Conservation (phyloP, 495 filamentous ascomycete genomes). For the Cercophora sp. region DNA sequence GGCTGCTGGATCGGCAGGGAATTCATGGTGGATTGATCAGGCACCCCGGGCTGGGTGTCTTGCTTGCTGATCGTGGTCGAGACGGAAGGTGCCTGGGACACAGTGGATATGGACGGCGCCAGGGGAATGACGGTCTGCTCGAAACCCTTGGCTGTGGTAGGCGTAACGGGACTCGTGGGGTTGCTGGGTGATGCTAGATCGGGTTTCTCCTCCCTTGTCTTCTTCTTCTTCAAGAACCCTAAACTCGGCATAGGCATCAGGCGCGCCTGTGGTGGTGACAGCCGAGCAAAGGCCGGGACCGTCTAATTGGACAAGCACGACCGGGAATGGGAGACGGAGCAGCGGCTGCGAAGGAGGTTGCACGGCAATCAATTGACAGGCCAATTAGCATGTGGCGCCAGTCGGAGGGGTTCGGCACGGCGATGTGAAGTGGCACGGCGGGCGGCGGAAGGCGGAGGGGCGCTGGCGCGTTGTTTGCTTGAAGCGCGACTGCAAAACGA, state of each 20-base stretch:
- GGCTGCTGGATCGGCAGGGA: constrained; percentile 33
- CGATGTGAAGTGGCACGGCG: constrained; percentile 7
- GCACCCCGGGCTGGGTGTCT: constrained; percentile 25
- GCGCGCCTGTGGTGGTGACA: constrained; percentile 17
- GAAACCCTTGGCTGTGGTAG: constrained; percentile 44
- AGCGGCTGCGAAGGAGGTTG: constrained; percentile 16
- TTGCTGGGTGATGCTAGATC: constrained; percentile 54
- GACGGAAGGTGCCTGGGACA: constrained; percentile 20
- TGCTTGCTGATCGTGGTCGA: constrained; percentile 19
- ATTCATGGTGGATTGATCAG: constrained; percentile 37
- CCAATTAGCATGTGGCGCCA: constrained; percentile 22
- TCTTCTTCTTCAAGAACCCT: constrained; percentile 95
- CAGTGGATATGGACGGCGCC: constrained; percentile 22
- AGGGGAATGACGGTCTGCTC: constrained; percentile 29
- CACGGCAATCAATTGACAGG: constrained; percentile 25
- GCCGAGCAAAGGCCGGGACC: constrained; percentile 12
- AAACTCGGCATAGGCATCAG: constrained; percentile 74
- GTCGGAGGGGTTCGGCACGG: constrained; percentile 10
- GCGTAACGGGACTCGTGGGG: constrained; percentile 58
- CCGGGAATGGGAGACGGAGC: constrained; percentile 11
- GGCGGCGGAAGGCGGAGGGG: not conserved
- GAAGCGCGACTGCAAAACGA: not conserved
- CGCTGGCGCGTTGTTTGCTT: no score
- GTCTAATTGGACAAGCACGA: constrained; percentile 23
- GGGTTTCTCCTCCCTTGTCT: constrained; percentile 73